Base-by-base conservation (phyloP, 306 rosid species). In the Rosa chinensis region DNA sequence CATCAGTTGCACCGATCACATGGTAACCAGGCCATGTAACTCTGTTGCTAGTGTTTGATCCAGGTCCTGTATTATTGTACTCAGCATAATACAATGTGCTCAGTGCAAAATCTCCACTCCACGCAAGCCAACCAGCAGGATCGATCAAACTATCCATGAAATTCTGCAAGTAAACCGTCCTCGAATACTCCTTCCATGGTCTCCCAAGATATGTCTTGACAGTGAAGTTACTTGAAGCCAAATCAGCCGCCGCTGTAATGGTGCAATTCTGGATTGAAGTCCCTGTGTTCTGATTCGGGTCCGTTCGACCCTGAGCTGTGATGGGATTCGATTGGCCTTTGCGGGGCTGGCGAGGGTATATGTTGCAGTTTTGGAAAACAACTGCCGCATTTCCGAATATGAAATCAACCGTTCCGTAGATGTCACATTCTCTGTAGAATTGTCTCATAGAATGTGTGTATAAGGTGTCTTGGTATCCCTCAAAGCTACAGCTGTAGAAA, bases 171-270 rank as follows among this genome's bases (percentile, higher is more conserved):
- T 50, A 70, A n/a, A 86, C 83, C 3, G 85, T 83, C 4, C 81
- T 78, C 7, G 89, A 83, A 5, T 80, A 80, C 61, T 80, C 81
- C 77, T 83, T 86, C 89, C 89, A 86, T 6, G 87, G 89, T 83
- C 87, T 77, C 18, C 87, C 89, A 18, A 86, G 69, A 73, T 80
- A 86, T 12, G 83, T 80, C 79, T 69, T 70, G 72, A 82, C 79
- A 5, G 39, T 45, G 10, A 55, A 63, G 2, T 66, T 58, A 53
- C 82, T 76, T 6, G 80, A 75, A 7, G 84, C 82, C 62, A 86
- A 67, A 35, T 83, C 83, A 5, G 50, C 6, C 0, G 81, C 16
- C 11, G 85, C 73, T 39, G 61, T 75, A 6, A 86, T 78, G 0
- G 87, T 70, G 79, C 89, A 86, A 44, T 86, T 80, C 10, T 86